Conservation (phyloP, 1,284 basidiomycete species). For the Leccinum fallax region DNA sequence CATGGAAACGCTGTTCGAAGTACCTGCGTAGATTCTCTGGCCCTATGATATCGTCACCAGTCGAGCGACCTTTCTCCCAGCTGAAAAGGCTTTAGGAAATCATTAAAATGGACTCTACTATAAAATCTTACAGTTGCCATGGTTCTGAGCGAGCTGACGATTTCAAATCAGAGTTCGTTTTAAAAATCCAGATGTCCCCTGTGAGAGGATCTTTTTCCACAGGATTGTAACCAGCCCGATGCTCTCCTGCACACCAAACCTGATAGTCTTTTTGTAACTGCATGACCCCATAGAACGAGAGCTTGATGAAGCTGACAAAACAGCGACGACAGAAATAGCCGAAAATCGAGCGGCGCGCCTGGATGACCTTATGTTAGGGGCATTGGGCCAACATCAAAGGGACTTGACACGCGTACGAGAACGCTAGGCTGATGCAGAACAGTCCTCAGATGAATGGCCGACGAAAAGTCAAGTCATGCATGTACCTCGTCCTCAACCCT, state of each 20-base stretch:
- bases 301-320: constrained; percentile 69
- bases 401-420: constrained; percentile 25
- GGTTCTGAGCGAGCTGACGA: constrained; percentile 62
- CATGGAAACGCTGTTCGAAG: constrained; percentile 82
- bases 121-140: constrained; percentile 56
- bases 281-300: constrained; percentile 68
- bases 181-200: constrained; percentile 62
- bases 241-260: constrained; percentile 58
- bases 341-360: constrained; percentile 71
- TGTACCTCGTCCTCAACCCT: constrained; percentile 51
- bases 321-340: constrained; percentile 79
- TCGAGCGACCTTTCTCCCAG: constrained; percentile 61
- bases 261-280: constrained; percentile 65
- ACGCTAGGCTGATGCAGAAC: constrained; percentile 26
- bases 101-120: background rate
- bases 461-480: constrained; percentile 1
- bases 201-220: constrained; percentile 60
- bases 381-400: background rate
- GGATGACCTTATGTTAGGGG: background rate
- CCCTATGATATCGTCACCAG: constrained; percentile 68
- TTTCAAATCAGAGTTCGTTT: constrained; percentile 65
- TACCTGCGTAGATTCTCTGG: constrained; percentile 72
- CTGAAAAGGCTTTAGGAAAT: constrained; percentile 39
- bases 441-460: constrained; percentile 5
- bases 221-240: constrained; percentile 48